A percentile compares a stretch with the other conserved stretches of the same genome.
Evolutionary conservation across 768 basidiomycete species (phyloP).

Genomic region (Lactarius pseudohatsudake): DNA sequence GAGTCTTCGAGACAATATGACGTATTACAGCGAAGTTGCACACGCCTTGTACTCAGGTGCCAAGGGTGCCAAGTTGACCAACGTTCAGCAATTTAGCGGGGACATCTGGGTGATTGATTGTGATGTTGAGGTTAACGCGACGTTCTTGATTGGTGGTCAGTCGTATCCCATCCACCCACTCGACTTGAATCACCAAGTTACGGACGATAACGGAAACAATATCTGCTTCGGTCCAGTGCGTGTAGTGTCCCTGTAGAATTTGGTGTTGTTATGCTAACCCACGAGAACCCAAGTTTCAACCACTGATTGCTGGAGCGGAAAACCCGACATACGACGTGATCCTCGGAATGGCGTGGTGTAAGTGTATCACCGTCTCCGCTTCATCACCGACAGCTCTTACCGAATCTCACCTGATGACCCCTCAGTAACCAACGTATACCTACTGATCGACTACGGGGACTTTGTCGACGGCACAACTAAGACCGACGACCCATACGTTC

Average conservation of each 20-base stretch:
- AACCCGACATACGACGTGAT: constrained; percentile 60
- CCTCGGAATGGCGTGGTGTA: constrained; percentile 71
- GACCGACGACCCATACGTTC: constrained; percentile 53
- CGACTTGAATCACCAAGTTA: constrained; percentile 47
- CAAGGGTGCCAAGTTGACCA: constrained; percentile 48
- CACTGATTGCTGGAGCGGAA: constrained; percentile 52
- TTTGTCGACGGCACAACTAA: constrained; percentile 46
- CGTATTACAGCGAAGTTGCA: constrained; percentile 44
- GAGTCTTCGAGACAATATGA: not conserved
- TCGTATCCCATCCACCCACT: constrained; percentile 64
- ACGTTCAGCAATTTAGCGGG: constrained; percentile 40
- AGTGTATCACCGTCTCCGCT: constrained; percentile 31
- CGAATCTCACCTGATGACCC: not conserved
- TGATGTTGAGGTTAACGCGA: constrained; percentile 58
- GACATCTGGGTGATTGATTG: constrained; percentile 66
- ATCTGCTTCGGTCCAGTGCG: constrained; percentile 40
- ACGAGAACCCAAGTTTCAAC: constrained; percentile 56
- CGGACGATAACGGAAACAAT: constrained; percentile 31
- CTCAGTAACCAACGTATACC: constrained; percentile 65
- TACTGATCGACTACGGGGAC: constrained; percentile 63
- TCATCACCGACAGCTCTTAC: not conserved
- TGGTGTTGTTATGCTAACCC: not conserved
- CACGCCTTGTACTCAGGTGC: constrained; percentile 60
- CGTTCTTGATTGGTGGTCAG: constrained; percentile 59
- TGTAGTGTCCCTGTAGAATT: not conserved